These are phyloP conservation scores for Skeletonema potamos DNA, from an alignment of 108 stramenopile genomes.

Conservation along the genomic window DNA sequence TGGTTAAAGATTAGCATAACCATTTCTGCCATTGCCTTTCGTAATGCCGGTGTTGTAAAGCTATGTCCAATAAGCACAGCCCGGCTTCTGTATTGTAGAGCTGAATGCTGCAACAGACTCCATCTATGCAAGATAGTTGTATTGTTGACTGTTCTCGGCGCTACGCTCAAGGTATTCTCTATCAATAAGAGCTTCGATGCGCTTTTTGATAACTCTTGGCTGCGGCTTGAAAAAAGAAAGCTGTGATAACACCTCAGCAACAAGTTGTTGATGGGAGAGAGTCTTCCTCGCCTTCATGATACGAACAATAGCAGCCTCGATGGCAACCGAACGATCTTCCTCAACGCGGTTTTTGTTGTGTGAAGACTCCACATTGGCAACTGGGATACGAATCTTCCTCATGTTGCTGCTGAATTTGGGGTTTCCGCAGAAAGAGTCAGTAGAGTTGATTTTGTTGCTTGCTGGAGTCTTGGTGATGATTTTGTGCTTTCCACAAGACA, in stretches of 20 bases:
- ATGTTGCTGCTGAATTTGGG: constrained; percentile 86
- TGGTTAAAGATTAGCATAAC: background rate
- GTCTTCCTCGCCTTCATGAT: constrained; percentile 99
- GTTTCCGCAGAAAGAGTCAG: constrained; percentile 92
- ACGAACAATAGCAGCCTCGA: constrained; percentile 99
- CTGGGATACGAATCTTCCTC: constrained; percentile 97
- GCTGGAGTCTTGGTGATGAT: constrained; percentile 88
- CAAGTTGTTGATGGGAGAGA: constrained; percentile 93
- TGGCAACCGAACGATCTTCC: constrained; percentile 96
- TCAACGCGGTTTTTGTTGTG: constrained; percentile 97
- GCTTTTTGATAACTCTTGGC: constrained; percentile 92
- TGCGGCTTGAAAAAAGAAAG: constrained; percentile 97
- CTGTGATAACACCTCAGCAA: constrained; percentile 96
- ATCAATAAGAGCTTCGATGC: constrained; percentile 95
- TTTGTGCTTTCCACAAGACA: constrained; percentile 98
- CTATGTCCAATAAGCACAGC: background rate
- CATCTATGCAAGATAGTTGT: constrained; percentile 66
- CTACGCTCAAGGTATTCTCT: constrained; percentile 95
- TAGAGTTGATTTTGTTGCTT: constrained; percentile 83
- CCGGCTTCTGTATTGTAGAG: background rate
- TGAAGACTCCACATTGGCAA: constrained; percentile 97
- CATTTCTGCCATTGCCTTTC: background rate
- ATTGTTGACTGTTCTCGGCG: constrained; percentile 80
- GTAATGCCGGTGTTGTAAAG: background rate
- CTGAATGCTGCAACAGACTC: background rate